These are phyloP conservation scores for Cladochytrium tenue DNA, from an alignment of 371 early-diverging fungal species.

Conservation along the genomic window DNA sequence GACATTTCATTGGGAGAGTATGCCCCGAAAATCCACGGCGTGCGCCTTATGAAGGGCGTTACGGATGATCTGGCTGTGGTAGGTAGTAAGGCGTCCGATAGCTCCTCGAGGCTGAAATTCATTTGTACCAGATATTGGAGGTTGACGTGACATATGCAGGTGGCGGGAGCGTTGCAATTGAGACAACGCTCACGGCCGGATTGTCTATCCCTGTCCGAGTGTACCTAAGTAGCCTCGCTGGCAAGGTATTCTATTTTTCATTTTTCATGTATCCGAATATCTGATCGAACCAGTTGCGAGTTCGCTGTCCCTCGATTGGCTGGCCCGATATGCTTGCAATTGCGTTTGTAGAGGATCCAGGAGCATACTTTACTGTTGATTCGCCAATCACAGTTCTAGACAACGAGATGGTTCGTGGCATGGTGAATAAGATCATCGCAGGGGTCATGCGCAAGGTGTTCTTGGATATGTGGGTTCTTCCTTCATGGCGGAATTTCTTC, in stretches of 20 bases:
- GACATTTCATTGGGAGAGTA: constrained; percentile 49
- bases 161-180: constrained; percentile 47
- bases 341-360: constrained; percentile 55
- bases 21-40: constrained; percentile 42
- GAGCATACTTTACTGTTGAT: constrained; percentile 46
- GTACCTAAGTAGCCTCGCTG: constrained; percentile 29
- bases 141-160: constrained; percentile 45
- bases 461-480: constrained; percentile 54
- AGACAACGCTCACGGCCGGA: constrained; percentile 40
- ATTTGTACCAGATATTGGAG: constrained; percentile 32
- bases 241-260: constrained; percentile 26
- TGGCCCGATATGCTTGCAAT: constrained; percentile 49
- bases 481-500: constrained; percentile 49
- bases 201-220: constrained; percentile 46
- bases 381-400: constrained; percentile 45
- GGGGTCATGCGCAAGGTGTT: constrained; percentile 46
- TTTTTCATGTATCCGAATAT: too few relatives aligned
- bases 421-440: constrained; percentile 44
- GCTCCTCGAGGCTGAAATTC: neutral
- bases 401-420: constrained; percentile 41
- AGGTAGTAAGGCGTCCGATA: neutral
- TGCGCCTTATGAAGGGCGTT: constrained; percentile 45
- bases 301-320: constrained; percentile 39
- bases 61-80: constrained; percentile 52
- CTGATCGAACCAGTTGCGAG: constrained; percentile 31